Conservation (phyloP, 805 yeast genomes). For the Yamadazyma sp. region DNA sequence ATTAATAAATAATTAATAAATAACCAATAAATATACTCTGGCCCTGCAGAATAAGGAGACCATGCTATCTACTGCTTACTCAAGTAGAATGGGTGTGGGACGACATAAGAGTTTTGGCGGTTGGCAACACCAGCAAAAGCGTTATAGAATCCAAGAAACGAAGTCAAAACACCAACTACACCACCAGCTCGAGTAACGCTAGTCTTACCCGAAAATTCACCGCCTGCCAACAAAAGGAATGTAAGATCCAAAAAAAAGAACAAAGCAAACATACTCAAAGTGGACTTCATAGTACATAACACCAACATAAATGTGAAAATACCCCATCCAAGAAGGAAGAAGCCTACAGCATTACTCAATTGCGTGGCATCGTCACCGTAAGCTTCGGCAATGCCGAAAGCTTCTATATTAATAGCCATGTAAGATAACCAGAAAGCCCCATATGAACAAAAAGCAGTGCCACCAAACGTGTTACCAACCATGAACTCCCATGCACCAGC, state of each 20-base stretch:
- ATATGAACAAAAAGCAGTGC: constrained; percentile 60
- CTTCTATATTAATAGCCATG: constrained; percentile 29
- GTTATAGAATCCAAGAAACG: constrained; percentile 40
- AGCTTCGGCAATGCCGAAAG: constrained; percentile 35
- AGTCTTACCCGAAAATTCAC: constrained; percentile 28
- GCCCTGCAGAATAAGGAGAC: neutral
- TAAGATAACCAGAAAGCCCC: constrained; percentile 41
- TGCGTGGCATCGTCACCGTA: constrained; percentile 28
- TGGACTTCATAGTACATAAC: constrained; percentile 38
- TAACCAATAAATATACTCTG: constrained; percentile 1
- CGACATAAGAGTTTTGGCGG: constrained; percentile 34
- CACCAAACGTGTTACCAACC: constrained; percentile 67
- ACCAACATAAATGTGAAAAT: constrained; percentile 40
- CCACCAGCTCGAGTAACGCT: constrained; percentile 40
- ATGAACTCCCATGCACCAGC: constrained; percentile 73
- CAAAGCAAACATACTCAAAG: constrained; percentile 34
- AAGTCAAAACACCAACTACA: constrained; percentile 41
- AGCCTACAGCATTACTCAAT: constrained; percentile 33
- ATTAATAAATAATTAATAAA: constrained; percentile 2
- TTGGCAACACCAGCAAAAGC: constrained; percentile 42
- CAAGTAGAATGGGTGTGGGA: constrained; percentile 29
- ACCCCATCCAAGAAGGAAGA: constrained; percentile 41
- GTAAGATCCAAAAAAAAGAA: constrained; percentile 33
- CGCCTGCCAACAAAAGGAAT: constrained; percentile 36
- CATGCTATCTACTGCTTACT: constrained; percentile 8